Base-by-base conservation (phyloP, 441 rosid species). In the Manihot esculenta region DNA sequence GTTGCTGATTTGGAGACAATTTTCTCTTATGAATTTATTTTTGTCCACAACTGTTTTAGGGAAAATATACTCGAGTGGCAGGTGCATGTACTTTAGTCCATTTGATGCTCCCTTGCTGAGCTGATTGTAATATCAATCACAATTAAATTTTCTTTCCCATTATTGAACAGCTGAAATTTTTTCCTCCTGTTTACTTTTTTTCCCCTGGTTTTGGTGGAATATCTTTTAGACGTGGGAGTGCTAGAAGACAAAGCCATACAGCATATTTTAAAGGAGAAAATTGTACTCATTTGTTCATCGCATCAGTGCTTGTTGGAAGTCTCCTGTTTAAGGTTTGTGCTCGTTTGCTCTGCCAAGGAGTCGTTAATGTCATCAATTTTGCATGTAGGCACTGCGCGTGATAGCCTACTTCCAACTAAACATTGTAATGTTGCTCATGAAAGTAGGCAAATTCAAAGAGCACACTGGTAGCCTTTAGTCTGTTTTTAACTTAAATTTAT, bases 71-170 rank as follows among this genome's bases (percentile, higher is more conserved):
- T 58, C 13, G 66, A 76, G 63, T 75, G 80, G 33, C 64, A 38
- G 60, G 50, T 69, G 77, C 49, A 69, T 66, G 67, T 70, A 66
- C 50, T 63, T 55, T 45, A 10, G 59, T 67, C 42, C 66, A 71
- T 72, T 71, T 72, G 60, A 72, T 67, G 73, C 70, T 72, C 74
- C 64, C 47, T 24, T 35, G 5, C 50, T 3, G 71, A 66, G 74
- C 69, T 64, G 74, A 76, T 74, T 74, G 72, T 71, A 66, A 71
- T 73, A 70, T 58, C 72, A 26, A 68, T 77, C 64, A 66, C 72
- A 51, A 47, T 62, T 20, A 60, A 59, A 14, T 35, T 67, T 64
- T 63, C 42, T 71, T 49, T 18, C 27, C 10, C 14, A 45, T 70
- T 51, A 66, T 68, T 74, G 76, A 69, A 56, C 72, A 5, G 67